These are phyloP conservation scores for Vigna unguiculata DNA, from an alignment of 306 rosid genomes.

Conservation along the genomic window DNA sequence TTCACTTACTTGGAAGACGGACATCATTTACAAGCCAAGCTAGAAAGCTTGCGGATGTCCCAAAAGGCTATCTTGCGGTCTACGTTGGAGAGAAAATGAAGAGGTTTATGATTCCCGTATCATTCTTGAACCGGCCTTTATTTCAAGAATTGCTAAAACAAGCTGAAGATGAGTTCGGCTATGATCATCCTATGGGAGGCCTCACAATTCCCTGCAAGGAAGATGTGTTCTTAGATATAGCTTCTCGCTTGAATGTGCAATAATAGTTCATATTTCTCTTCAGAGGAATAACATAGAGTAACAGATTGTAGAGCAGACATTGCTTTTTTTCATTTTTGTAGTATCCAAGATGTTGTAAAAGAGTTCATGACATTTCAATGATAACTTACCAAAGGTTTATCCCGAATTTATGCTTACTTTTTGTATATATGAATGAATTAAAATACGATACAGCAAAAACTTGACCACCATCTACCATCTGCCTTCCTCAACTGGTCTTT, in stretches of 20 bases:
- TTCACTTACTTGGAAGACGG: not conserved
- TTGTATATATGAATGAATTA: not conserved
- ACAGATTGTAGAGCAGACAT: not conserved
- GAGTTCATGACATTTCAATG: not conserved
- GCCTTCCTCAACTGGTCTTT: not conserved
- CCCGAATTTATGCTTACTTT: not conserved
- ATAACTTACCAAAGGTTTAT: not conserved
- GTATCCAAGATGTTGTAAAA: not conserved
- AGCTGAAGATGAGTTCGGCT: slow-evolving; percentile 4
- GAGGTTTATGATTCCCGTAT: not conserved
- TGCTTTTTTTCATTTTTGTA: not conserved
- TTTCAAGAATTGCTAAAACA: not conserved
- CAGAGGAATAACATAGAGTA: not conserved
- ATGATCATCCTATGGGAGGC: slow-evolving; percentile 3
- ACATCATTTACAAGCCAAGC: slow-evolving; percentile 2
- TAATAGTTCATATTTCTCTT: not conserved
- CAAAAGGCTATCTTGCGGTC: slow-evolving; percentile 1
- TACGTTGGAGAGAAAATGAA: slow-evolving; percentile 11
- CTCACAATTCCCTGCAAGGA: not conserved
- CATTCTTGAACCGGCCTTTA: not conserved
- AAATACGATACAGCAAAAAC: slow-evolving; percentile 1
- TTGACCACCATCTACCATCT: not conserved
- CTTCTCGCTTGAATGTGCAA: not conserved
- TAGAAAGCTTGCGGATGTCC: not conserved
- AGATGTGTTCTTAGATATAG: not conserved